These are phyloP conservation scores for Aspergillus bridgeri DNA, from an alignment of 495 filamentous ascomycete species.

Conservation along the genomic window DNA sequence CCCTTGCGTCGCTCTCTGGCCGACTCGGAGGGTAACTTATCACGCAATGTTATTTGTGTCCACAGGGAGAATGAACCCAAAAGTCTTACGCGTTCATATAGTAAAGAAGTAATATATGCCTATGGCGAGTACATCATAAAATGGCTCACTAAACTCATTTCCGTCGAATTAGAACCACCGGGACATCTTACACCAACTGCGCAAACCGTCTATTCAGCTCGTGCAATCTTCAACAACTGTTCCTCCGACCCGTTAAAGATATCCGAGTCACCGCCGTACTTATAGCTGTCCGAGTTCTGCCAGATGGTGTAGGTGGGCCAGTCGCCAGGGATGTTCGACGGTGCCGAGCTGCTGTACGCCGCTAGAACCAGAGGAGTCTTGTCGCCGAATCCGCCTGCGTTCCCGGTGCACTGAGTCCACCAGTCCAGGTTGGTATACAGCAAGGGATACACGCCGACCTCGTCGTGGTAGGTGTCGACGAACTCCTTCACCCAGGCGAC, in stretches of 20 bases:
- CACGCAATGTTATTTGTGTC: too few species aligned
- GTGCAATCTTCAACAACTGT: conserved; percentile 29
- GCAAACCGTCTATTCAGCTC: conserved; percentile 6
- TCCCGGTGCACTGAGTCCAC: conserved; percentile 57
- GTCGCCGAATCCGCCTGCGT: conserved; percentile 40
- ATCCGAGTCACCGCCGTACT: conserved; percentile 51
- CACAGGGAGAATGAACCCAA: too few species aligned
- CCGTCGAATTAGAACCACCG: not conserved
- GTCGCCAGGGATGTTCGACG: conserved; percentile 50
- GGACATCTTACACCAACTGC: not conserved
- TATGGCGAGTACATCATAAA: too few species aligned
- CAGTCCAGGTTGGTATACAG: conserved; percentile 55
- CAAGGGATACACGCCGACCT: conserved; percentile 50
- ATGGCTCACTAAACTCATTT: not conserved
- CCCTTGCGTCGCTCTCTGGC: not conserved
- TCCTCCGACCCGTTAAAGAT: conserved; percentile 45
- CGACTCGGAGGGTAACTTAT: too few species aligned
- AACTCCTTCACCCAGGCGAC: conserved; percentile 57
- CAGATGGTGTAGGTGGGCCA: conserved; percentile 57
- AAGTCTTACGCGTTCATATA: too few species aligned
- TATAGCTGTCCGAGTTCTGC: conserved; percentile 46
- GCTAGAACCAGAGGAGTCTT: conserved; percentile 54
- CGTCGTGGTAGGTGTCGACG: conserved; percentile 46
- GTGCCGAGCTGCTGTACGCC: conserved; percentile 34
- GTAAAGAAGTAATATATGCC: too few species aligned